Evolutionary conservation across 2,329 filamentous ascomycete genomes (phyloP).

Genomic region (Pyrenophora tritici-repentis): DNA sequence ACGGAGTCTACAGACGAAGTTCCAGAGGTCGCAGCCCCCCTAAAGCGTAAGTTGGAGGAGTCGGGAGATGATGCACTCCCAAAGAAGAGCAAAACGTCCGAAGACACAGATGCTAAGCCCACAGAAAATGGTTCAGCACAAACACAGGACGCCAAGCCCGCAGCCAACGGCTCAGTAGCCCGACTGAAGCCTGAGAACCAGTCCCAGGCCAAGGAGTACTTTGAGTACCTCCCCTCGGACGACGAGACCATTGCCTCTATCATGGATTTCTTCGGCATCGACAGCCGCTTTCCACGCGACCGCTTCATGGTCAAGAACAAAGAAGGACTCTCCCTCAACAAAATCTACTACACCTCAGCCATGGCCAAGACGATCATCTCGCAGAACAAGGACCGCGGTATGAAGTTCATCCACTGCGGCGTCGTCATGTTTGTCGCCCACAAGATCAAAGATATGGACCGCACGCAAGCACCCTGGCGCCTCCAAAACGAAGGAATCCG

Average conservation of each 20-base stretch:
- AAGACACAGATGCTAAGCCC: constrained; percentile 15
- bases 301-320: constrained; percentile 97
- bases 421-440: constrained; percentile 83
- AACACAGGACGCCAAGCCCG: constrained; percentile 12
- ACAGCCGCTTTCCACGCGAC: constrained; percentile 81
- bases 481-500: constrained; percentile 94
- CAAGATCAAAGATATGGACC: constrained; percentile 91
- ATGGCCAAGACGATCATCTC: constrained; percentile 83
- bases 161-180: constrained; percentile 22
- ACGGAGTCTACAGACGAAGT: constrained; percentile 16
- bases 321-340: constrained; percentile 83
- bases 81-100: constrained; percentile 44
- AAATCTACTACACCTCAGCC: constrained; percentile 92
- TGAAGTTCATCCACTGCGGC: constrained; percentile 95
- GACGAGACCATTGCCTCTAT: constrained; percentile 80
- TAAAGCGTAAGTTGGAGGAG: constrained; percentile 51
- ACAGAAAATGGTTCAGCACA: constrained; percentile 18
- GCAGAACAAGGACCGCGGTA: constrained; percentile 84
- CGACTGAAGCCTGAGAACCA: constrained; percentile 53
- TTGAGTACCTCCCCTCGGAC: constrained; percentile 80
- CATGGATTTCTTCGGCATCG: constrained; percentile 83
- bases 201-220: constrained; percentile 76
- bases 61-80: constrained; percentile 29
- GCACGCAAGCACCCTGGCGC: constrained; percentile 87
- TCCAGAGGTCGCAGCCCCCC: constrained; percentile 17